Percentiles rank a stretch among this genome's conserved stretches.
Conservation (phyloP, 2,329 filamentous ascomycete species). For the Keithomyces neogunnii region DNA sequence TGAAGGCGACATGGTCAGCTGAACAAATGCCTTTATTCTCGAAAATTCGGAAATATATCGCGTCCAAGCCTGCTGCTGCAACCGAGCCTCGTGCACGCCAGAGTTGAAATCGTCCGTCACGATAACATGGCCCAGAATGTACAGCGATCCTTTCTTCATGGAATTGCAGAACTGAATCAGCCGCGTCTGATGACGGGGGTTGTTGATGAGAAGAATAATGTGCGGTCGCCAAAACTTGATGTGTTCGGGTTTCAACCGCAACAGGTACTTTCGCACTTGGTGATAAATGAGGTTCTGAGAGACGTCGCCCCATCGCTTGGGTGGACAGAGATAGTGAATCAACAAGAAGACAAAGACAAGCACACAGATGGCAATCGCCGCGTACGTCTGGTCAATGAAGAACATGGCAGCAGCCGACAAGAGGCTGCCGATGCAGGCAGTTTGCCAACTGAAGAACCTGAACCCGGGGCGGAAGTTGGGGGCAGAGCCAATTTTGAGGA, state of each 20-base stretch:
- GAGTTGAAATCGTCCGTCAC: constrained; percentile 74
- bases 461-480: constrained; percentile 86
- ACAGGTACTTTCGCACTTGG: constrained; percentile 79
- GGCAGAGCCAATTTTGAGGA: constrained; percentile 78
- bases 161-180: constrained; percentile 89
- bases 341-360: constrained; percentile 71
- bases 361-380: constrained; percentile 63
- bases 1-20: constrained; percentile 73
- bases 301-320: constrained; percentile 85
- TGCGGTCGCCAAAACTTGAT: constrained; percentile 93
- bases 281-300: constrained; percentile 80
- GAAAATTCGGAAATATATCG: constrained; percentile 77
- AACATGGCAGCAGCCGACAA: constrained; percentile 78
- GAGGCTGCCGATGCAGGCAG: constrained; percentile 66
- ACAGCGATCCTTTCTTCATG: constrained; percentile 77
- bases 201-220: constrained; percentile 75
- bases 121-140: constrained; percentile 81
- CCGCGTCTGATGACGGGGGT: constrained; percentile 71
- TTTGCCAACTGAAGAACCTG: constrained; percentile 83
- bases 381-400: constrained; percentile 78
- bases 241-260: constrained; percentile 77
- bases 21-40: constrained; percentile 82
- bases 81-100: constrained; percentile 71
- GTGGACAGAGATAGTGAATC: constrained; percentile 78
- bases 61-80: constrained; percentile 75